Percentiles rank a stretch among this genome's conserved stretches.
Conservation (phyloP, 345 rosid genomes). For the Ceriops tagal region DNA sequence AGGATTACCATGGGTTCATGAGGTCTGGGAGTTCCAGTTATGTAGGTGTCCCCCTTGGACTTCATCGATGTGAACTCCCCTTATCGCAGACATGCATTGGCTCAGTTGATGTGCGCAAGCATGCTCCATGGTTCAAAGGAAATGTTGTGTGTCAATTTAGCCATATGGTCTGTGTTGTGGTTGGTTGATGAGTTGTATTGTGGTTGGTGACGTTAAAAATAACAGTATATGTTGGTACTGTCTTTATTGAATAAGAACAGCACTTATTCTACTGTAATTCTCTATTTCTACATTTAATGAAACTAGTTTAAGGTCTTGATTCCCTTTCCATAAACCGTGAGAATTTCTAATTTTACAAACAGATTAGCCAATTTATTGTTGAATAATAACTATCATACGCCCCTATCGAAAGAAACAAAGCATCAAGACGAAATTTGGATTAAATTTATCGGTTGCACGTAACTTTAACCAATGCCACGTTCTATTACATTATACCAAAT, state of each 20-base stretch:
- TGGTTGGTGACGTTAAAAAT: neutral
- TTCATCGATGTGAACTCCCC: constrained; percentile 1
- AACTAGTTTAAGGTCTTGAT: too few relatives aligned
- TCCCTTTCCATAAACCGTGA: too few relatives aligned
- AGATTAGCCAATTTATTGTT: too few relatives aligned
- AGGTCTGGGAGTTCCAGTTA: neutral
- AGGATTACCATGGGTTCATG: neutral
- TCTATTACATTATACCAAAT: too few relatives aligned
- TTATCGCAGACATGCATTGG: neutral
- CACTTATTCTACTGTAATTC: neutral
- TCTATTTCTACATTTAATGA: too few relatives aligned
- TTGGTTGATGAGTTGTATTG: neutral
- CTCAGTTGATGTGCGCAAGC: neutral
- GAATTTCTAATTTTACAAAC: too few relatives aligned
- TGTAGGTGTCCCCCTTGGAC: constrained; percentile 2
- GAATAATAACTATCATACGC: too few relatives aligned
- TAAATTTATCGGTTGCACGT: too few relatives aligned
- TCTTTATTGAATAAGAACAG: neutral
- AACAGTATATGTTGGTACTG: neutral
- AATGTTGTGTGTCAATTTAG: neutral
- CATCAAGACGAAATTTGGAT: too few relatives aligned
- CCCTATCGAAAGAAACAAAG: too few relatives aligned
- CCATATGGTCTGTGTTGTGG: neutral
- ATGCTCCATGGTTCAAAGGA: neutral
- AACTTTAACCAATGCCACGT: too few relatives aligned